A percentile compares a stretch with the other conserved stretches of the same genome.
Conservation (phyloP, 768 basidiomycete species). For the Lentinula sp. region DNA sequence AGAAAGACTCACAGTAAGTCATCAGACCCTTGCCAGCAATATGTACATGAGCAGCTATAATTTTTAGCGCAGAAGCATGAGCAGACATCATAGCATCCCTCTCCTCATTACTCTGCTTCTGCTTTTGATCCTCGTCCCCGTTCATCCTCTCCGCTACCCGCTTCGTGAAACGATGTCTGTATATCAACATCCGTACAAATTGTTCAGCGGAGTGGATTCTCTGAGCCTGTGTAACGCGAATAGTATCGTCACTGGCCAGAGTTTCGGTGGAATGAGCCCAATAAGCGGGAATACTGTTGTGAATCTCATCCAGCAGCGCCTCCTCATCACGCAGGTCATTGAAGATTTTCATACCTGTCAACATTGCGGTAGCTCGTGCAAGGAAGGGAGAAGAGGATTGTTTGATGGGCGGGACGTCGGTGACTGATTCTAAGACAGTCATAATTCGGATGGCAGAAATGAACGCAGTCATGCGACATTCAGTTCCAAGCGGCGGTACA, state of each 20-base stretch:
- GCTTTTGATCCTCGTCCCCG: slow-evolving; percentile 35
- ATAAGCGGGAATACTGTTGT: slow-evolving; percentile 59
- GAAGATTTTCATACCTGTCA: slow-evolving; percentile 55
- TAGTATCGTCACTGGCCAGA: slow-evolving; percentile 77
- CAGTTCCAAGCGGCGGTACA: slow-evolving; percentile 62
- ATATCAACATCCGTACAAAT: slow-evolving; percentile 81
- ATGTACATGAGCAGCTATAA: slow-evolving; percentile 77
- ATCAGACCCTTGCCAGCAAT: slow-evolving; percentile 85
- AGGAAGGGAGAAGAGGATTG: slow-evolving; percentile 77
- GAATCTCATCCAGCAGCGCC: slow-evolving; percentile 73
- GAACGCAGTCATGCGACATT: slow-evolving; percentile 79
- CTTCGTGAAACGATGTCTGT: slow-evolving; percentile 81
- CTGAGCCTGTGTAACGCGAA: slow-evolving; percentile 85
- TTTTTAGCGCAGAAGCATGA: slow-evolving; percentile 72
- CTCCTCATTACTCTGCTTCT: slow-evolving; percentile 55
- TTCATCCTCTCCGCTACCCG: slow-evolving; percentile 64
- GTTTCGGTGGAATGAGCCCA: slow-evolving; percentile 83
- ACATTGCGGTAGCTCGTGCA: slow-evolving; percentile 58
- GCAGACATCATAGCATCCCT: slow-evolving; percentile 72
- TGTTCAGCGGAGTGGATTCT: slow-evolving; percentile 85
- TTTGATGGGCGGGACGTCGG: slow-evolving; percentile 74
- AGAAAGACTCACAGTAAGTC: slow-evolving; percentile 77
- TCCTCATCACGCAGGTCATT: slow-evolving; percentile 79
- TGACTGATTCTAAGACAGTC: slow-evolving; percentile 82
- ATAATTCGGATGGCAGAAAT: slow-evolving; percentile 71